Base-by-base conservation (phyloP, 2,329 filamentous ascomycete genomes). In the Venturiaceae sp. region DNA sequence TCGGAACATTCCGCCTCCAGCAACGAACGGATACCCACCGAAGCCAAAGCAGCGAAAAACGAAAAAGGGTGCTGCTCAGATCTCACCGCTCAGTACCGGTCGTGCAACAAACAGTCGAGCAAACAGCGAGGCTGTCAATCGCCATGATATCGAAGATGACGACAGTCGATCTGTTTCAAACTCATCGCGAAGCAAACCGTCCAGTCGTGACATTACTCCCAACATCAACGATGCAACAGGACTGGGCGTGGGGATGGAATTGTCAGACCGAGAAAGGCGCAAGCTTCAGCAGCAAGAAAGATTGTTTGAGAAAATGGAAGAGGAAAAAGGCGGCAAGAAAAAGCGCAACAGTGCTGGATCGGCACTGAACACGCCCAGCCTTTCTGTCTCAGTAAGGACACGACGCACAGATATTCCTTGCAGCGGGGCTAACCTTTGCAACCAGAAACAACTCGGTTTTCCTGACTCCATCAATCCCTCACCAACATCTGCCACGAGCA, bases 251-350 rank as follows among this genome's bases (percentile, higher is more conserved):
- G 71, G 75, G 11, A 68, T 75, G 1, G 82, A 83, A 62, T 73
- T 85, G 61, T 85, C 83, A 1, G 82, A 81, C 61, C 77, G 83
- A 5, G 83, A 86, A 63, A 78, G 78, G 64, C 80, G 82, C 60
- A 86, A 86, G 68, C 75, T 86, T 52, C 80, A 82, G 57, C 81
- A 82, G 58, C 80, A 81, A 44, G 83, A 85, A 64, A 81, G 81
- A 62, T 78, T 84, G 60, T 85, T 85, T 62, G 78, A 82, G 62
- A 78, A 82, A 64, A 73, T 83, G 62, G 83, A 84, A 64, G 75
- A 79, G 53, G 80, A 84, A 60, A 80, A 81, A 63, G 73, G 75
- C 33, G 78, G 70, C 41, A 64, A 77, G 58, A 78, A 75, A 63
- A 81, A 84, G 65, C 75, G 80, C 57, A 77, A 76, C 59, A 83